Evolutionary conservation across 129 eudicot genomes (phyloP), one percentile per base, ranked within the genome.

Genomic region (Pulicaria dysenterica): DNA sequence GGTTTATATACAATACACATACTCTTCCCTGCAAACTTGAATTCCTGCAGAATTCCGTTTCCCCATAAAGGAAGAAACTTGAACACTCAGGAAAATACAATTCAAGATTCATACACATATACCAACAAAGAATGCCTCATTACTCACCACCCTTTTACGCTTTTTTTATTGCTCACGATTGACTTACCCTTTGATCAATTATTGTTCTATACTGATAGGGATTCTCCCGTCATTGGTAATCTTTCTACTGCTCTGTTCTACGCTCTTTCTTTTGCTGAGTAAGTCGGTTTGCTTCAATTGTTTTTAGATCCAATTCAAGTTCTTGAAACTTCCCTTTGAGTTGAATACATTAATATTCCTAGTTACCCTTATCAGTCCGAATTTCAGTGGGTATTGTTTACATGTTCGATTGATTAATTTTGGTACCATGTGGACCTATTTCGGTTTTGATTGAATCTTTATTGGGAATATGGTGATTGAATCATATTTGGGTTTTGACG

Each of bases 41-140:
- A 83, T 64, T 65, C 75, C 87, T 79, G 58, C 73, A 72, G 49
- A 60, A 55, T 64, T 59, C 53, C 80, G 50, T 40, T 66, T 80
- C 81, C 84, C 77, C 46, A 72, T 47, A 73, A 70, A 57, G 16
- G 15, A 73, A 72, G 46, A 72, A 64, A 43, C 4, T 24, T 64
- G 19, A 47, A 53, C 58, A 24, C 64, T 14, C 13, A 2, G 10
- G 17, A 75, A 8, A 53, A 24, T 36, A 72, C 14, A 64, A 71
- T 58, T 77, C 70, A 50, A 42, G 43, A 54, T 37, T 17, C 67
- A 14, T 14, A 40, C 31, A 17, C 56, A 5, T 34, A 65, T 44
- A 41, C n/a, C 12, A 34, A 34, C 38, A 16, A 16, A 15, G 8
- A 49, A 57, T 24, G 53, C 54, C 66, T 71, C 73, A 49, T 54